phyloP scores from a whole-genome alignment of 306 rosid species.

The Acacia confusa region DNA sequence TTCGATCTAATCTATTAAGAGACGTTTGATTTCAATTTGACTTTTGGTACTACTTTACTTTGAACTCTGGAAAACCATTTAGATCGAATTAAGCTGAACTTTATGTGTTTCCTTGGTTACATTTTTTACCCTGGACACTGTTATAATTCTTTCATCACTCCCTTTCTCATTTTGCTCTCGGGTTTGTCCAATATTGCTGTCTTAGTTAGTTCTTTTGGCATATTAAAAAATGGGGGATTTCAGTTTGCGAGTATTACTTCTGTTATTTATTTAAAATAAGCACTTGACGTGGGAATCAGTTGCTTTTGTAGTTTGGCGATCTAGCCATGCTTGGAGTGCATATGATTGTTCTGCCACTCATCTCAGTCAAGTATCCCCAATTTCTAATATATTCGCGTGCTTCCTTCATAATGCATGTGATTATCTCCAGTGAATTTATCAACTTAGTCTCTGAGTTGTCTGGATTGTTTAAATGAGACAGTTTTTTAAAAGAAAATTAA shows the following conservation, averaged over 20 bases:
- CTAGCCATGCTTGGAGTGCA: neutral
- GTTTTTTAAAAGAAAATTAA: neutral
- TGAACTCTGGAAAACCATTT: neutral
- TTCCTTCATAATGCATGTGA: constrained; percentile 15
- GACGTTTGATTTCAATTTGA: neutral
- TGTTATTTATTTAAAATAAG: neutral
- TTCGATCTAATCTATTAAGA: neutral
- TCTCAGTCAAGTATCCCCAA: too few species aligned
- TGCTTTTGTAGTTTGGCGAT: neutral
- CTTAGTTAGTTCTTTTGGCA: neutral
- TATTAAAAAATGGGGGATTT: neutral
- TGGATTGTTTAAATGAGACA: neutral
- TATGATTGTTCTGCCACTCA: too few species aligned
- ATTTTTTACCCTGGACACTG: neutral
- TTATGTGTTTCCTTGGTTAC: neutral
- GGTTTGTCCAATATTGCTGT: neutral
- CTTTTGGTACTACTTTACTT: neutral
- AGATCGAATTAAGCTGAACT: neutral
- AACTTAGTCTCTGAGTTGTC: constrained; percentile 5
- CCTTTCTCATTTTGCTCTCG: neutral
- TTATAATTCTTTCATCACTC: neutral
- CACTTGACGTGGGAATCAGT: neutral
- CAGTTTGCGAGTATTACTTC: neutral
- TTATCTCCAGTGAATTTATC: neutral
- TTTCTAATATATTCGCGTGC: neutral